Base-by-base conservation (phyloP, 139 green algal genomes). In the Tetraselmis striata region DNA sequence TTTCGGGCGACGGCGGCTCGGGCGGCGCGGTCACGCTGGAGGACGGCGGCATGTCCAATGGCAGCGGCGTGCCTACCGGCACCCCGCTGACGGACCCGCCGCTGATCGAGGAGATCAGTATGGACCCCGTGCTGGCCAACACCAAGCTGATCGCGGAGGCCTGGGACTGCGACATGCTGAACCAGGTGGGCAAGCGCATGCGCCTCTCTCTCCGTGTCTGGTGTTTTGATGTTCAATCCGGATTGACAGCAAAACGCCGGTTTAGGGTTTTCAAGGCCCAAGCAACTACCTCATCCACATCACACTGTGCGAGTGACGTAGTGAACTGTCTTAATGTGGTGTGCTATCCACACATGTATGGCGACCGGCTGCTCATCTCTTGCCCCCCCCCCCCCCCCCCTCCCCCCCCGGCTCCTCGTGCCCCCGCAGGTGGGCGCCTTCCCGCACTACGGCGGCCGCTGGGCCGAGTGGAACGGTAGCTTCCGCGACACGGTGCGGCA, bases 81-180 rank as follows among this genome's bases (percentile, higher is more conserved):
- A 98, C 95, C 1, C 95, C 95, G 2, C 91, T 99, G 59, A 75
- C 87, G 23, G 92, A 97, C 80, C 96, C 97, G 0, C 91, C 96
- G 2, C 88, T 99, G n/a, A 89, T 99, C 11, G 92, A 95, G 81
- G 86, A 90, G 59, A 96, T 98, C 86, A 92, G 84, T 32, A 94
- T 97, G 81, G 96, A 99, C 91, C 94, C 94, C 0, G 83, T 98
- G 45, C 93, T 99, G 82, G 79, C 85, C 23, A 85, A 90, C 82
- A 94, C 88, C 28, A 99, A 99, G 91, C 83, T 99, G 23, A 99
- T 99, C 76, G 93, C 96, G 0, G 97, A 99, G 90, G 95, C 97
- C 1, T 99, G 97, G 97, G 97, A 99, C 88, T 98, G 94, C 78
- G 97, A 96, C 80, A 96, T 95, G 0, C 91, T 99, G 27, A 97